These are phyloP conservation scores for Lasiodiplodia theobromae DNA, from an alignment of 2,329 filamentous ascomycete species.

Conservation along the genomic window DNA sequence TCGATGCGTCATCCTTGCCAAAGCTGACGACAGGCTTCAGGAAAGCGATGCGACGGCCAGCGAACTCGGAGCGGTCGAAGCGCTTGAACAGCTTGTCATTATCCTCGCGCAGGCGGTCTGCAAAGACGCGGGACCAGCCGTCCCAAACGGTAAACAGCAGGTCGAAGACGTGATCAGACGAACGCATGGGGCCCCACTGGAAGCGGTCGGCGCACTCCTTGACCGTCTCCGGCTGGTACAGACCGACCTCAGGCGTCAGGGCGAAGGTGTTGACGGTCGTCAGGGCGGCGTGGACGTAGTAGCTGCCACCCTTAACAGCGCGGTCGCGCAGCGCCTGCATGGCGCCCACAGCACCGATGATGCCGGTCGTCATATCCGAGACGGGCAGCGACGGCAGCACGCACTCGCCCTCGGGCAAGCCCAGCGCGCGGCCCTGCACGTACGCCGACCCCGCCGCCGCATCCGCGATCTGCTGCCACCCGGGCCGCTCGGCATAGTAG, in stretches of 20 bases:
- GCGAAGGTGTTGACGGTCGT: conserved; percentile 42
- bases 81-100: conserved; percentile 33
- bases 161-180: conserved; percentile 41
- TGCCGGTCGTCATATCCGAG: conserved; percentile 41
- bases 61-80: conserved; percentile 36
- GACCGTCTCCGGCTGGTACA: conserved; percentile 41
- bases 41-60: conserved; percentile 37
- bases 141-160: conserved; percentile 39
- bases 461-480: conserved; percentile 56
- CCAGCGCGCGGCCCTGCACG: conserved; percentile 46
- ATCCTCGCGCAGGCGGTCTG: conserved; percentile 33
- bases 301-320: conserved; percentile 36
- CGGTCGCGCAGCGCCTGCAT: conserved; percentile 39
- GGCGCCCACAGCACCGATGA: conserved; percentile 37
- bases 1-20: conserved; percentile 31
- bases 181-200: conserved; percentile 39
- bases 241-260: conserved; percentile 43
- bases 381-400: conserved; percentile 41
- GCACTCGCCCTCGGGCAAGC: conserved; percentile 36
- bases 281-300: conserved; percentile 36
- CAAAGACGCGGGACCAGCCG: conserved; percentile 40
- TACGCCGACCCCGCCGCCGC: conserved; percentile 42
- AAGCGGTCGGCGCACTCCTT: conserved; percentile 38
- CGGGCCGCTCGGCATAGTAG: conserved; percentile 53
- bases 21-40: conserved; percentile 38